Base-by-base conservation (phyloP, 192 early-diverging fungal species). In the Thamnidium elegans region DNA sequence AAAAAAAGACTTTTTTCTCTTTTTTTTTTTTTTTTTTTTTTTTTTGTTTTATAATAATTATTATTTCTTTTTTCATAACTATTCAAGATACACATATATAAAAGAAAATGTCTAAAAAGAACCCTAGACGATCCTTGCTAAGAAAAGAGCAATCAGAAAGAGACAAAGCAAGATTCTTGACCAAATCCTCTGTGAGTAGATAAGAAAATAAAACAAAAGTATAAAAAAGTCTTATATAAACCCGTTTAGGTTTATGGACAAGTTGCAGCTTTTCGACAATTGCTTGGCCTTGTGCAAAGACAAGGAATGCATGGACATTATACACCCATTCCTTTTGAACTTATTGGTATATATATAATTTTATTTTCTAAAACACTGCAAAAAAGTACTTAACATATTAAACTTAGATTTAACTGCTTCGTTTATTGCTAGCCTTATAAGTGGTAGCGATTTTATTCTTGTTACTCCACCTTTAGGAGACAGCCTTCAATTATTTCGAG, bases 261-360 rank as follows among this genome's bases (percentile, higher is more conserved):
- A 17, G 62, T 77, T 7, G 60, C 69, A 43, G 72, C 67, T 21
- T 76, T 77, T 65, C 68, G 60, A 32, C 54, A 60, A 5, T 72
- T 76, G 42, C 62, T 73, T 32, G 76, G 70, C 23, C 50, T 60
- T 50, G 58, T 73, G 30, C 72, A 76, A 52, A 67, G 60, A 36
- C 55, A 71, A 44, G 76, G 71, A 10, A 77, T 43, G 42, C 15
- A 19, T 48, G 46, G 46, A 10, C 6, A 19, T 1, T 59, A 59
- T 23, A 59, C 21, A 7, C 39, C 39, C 1, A 82, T 82, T 21
- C 78, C 81, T 2, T 39, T 78, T 20, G 79, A 82, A 26, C 69
- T 79, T 50, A 79, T 82, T 8, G 81, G 81, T 82, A 78, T 66
- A 15, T 53, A 39, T n/a, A n/a, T n/a, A n/a, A n/a, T n/a, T n/a